These are phyloP conservation scores for Pholiota conissans DNA, from an alignment of 768 basidiomycete genomes.

Conservation along the genomic window DNA sequence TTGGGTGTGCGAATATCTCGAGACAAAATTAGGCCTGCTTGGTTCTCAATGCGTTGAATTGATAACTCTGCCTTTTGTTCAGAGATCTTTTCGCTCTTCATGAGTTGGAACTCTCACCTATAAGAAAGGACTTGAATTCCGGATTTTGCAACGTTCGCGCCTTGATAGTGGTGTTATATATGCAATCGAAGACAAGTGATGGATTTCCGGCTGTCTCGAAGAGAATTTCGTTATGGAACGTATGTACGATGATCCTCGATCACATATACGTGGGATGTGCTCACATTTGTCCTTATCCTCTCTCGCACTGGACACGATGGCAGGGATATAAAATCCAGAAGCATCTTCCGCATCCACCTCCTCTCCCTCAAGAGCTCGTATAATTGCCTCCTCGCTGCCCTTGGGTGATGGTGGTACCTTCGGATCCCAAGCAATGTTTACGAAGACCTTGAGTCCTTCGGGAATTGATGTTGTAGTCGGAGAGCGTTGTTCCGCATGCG, in stretches of 20 bases:
- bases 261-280: too few species aligned
- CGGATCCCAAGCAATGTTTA: slow-evolving; percentile 72
- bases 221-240: slow-evolving; percentile 3
- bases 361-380: slow-evolving; percentile 54
- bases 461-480: slow-evolving; percentile 34
- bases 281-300: slow-evolving; percentile 71
- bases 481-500: slow-evolving; percentile 17
- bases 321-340: slow-evolving; percentile 62
- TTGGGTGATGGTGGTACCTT: slow-evolving; percentile 69
- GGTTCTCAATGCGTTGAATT: slow-evolving; percentile 65
- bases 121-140: slow-evolving; percentile 67
- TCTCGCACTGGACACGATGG: slow-evolving; percentile 65
- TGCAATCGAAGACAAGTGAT: slow-evolving; percentile 71
- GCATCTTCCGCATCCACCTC: slow-evolving; percentile 39
- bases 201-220: slow-evolving; percentile 63
- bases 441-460: slow-evolving; percentile 62
- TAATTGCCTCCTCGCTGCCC: slow-evolving; percentile 56
- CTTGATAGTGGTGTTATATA: slow-evolving; percentile 62
- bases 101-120: slow-evolving; percentile 44
- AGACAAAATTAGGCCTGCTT: slow-evolving; percentile 57
- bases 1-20: slow-evolving; percentile 74
- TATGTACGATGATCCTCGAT: too few species aligned
- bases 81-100: background rate
- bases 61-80: slow-evolving; percentile 52
- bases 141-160: slow-evolving; percentile 57